Conservation (phyloP, 2,329 filamentous ascomycete species). For the Pseudocercospora fuligena region DNA sequence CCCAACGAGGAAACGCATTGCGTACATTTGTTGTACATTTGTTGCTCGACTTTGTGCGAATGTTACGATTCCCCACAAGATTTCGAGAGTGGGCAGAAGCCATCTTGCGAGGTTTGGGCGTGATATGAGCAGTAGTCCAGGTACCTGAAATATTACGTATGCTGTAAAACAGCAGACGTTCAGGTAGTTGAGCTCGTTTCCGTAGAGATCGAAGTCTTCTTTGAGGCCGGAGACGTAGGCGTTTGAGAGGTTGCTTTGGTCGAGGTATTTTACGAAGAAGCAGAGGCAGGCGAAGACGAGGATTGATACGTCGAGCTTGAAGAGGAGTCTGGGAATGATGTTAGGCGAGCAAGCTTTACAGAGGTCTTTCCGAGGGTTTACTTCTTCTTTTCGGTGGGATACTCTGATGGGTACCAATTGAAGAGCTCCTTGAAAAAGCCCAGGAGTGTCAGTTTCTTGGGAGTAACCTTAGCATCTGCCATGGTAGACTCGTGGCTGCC, state of each 20-base stretch:
- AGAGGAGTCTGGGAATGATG: slow-evolving; percentile 13
- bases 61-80: no score
- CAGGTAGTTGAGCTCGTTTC: slow-evolving; percentile 48
- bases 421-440: slow-evolving; percentile 19
- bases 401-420: slow-evolving; percentile 20
- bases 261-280: slow-evolving; percentile 19
- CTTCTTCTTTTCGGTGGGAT: neutral
- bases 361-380: no score
- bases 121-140: slow-evolving; percentile 45
- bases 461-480: neutral
- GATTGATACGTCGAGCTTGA: slow-evolving; percentile 28
- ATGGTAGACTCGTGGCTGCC: neutral
- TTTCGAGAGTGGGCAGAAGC: slow-evolving; percentile 46
- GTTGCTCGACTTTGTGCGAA: no score
- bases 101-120: slow-evolving; percentile 35
- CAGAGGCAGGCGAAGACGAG: slow-evolving; percentile 22
- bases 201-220: slow-evolving; percentile 45
- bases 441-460: neutral
- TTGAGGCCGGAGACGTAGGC: slow-evolving; percentile 51
- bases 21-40: slow-evolving; percentile 15
- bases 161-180: slow-evolving; percentile 42
- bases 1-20: slow-evolving; percentile 50
- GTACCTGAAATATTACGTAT: slow-evolving; percentile 47
- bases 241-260: slow-evolving; percentile 48
- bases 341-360: no score